Evolutionary conservation across 2,329 filamentous ascomycete species (phyloP), one percentile per base, ranked within the genome.

Genomic region (Periconia sp.): DNA sequence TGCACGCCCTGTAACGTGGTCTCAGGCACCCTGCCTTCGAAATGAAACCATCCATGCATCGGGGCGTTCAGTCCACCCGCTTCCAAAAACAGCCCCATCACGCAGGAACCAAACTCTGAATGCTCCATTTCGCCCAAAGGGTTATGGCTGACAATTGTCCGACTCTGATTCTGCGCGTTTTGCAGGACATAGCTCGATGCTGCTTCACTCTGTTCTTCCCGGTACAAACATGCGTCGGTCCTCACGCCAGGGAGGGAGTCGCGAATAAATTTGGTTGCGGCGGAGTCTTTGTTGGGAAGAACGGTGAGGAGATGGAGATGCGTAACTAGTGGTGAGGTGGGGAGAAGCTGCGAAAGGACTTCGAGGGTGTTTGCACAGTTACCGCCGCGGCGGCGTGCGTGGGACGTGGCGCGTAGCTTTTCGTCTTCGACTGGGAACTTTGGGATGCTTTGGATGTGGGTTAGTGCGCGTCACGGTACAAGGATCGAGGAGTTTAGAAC

Each of bases 311-410:
- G 70, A 40, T 73, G 66, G 10, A 81, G 59, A 1, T 54, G 35
- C 1, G 41, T 37, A 5, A n/a, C 15, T 6, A 37, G 51, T 2
- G 43, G 13, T 14, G 33, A 3, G 33, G 33, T n/a, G 15, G 33
- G 23, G 6, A 65, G 45, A 2, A 74, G 79, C 68, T 91, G 86
- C 56, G 84, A 80, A 23, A 92, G 75, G 9, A 92, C 88, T 66
- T 91, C 82, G 33, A 91, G 80, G 3, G 84, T 83, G 68, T 92
- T 92, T 20, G 85, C 82, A 57, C 86, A 85, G 70, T 92, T 92
- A 31, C 89, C 89, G 49, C 89, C 89, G 23, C 88, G 82, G 30
- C 88, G 83, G 42, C 81, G 80, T 35, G 77, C 74, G 50, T 88
- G 69, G 20, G 67, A 77, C 2, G 82, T 82, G 17, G 89, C 88